Evolutionary conservation across 192 early-diverging fungal species (phyloP), one percentile per base, ranked within the genome.

Genomic region (Backusella liffmaniae): DNA sequence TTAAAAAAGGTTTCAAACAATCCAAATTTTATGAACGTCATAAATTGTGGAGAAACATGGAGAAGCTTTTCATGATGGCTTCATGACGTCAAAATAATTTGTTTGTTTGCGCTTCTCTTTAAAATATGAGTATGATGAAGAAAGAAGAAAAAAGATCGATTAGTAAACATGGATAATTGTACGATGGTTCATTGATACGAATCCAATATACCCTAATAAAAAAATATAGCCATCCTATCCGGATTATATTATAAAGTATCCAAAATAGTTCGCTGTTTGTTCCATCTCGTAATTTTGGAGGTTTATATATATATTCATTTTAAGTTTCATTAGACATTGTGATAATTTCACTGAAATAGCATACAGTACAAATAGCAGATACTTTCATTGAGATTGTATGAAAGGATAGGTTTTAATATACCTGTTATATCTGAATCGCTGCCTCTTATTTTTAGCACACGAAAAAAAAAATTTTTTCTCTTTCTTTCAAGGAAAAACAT

Each of bases 251-350:
- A 62, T 26, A 62, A 4, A 10, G 1, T 29, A 62, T 29, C 3
- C 26, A 62, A 29, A 62, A 29, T 62, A 29, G 26, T 23, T 62
- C 56, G 56, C 26, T 29, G 56, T 62, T 62, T 62, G 56, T 62
- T 62, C 56, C 56, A 62, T 62, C 56, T 62, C 56, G 56, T 62
- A 62, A 26, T 23, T 62, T 62, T 62, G 56, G 56, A 10, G 12
- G 21, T 62, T 62, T 26, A 29, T n/a, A 29, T 12, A 4, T 21
- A 9, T 56, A 23, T 21, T 51, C 18, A 9, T 53, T 53, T 8
- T 53, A 1, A 29, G 26, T 29, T 62, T 62, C 56, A 62, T 8
- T 62, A 62, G 4, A 10, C 37, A 32, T 32, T 12, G 37, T 39
- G 37, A 2, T 39, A 3, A 32, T 32, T 32, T 39, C 8, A 39